These are phyloP conservation scores for Trametes villosa DNA, from an alignment of 768 basidiomycete genomes.

Conservation along the genomic window DNA sequence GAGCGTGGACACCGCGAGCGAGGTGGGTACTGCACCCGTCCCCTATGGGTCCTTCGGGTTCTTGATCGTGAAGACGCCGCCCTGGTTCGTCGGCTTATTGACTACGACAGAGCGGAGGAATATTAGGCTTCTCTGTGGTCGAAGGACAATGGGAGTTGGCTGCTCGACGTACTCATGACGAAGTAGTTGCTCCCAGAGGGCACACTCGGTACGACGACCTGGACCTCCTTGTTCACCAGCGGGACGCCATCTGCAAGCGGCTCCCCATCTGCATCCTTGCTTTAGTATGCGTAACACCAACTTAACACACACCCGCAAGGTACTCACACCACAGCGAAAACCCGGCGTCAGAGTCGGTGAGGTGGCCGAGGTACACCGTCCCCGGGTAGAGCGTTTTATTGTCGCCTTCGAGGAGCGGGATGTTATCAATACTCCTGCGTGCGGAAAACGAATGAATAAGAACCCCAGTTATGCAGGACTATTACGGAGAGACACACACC, in stretches of 20 bases:
- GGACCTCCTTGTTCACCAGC: not conserved
- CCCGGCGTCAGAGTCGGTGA: not conserved
- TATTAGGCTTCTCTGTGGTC: not conserved
- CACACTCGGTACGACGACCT: not conserved
- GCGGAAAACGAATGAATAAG: not conserved
- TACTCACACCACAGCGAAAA: not conserved
- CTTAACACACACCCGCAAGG: not conserved
- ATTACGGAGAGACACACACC: not conserved
- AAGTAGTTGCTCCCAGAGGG: not conserved
- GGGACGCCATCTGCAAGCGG: not conserved
- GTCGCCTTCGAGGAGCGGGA: not conserved
- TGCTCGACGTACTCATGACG: not conserved
- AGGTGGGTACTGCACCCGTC: not conserved
- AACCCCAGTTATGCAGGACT: not conserved
- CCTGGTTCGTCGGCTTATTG: not conserved
- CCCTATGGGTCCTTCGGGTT: conserved; percentile 1
- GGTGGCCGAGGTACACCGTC: not conserved
- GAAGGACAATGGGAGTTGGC: not conserved
- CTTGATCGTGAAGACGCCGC: conserved; percentile 6
- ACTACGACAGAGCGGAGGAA: not conserved
- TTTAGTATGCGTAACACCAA: not conserved
- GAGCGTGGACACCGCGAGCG: not conserved
- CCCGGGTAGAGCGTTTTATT: not conserved
- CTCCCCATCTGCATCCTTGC: not conserved
- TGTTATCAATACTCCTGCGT: not conserved